Conservation (phyloP, 1,284 basidiomycete species). For the Uromyces viciae-fabae region DNA sequence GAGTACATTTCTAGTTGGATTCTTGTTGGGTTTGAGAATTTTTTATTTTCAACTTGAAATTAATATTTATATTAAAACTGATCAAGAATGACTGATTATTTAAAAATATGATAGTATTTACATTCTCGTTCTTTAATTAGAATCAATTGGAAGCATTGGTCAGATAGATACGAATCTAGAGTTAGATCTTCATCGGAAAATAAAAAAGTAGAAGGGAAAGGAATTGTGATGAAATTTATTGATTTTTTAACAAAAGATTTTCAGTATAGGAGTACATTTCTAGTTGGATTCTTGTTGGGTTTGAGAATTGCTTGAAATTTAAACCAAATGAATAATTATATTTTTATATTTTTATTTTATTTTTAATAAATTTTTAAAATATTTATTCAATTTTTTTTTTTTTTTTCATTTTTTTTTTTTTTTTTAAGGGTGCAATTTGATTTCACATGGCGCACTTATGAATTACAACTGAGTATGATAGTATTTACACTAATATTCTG, state of each 20-base stretch:
- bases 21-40: constrained; percentile 30
- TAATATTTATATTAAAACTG: not conserved
- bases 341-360: not conserved
- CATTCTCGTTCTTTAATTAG: constrained; percentile 19
- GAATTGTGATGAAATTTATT: constrained; percentile 17
- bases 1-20: constrained; percentile 25
- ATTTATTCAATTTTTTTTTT: not conserved
- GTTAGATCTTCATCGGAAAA: not conserved
- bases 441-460: too few relatives aligned
- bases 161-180: constrained; percentile 9
- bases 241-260: constrained; percentile 34
- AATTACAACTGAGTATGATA: too few relatives aligned
- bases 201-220: too few relatives aligned
- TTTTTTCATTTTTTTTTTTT: not conserved
- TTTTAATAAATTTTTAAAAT: not conserved
- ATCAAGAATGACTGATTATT: not conserved
- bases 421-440: too few relatives aligned
- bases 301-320: constrained; percentile 26
- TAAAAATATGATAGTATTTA: constrained; percentile 21
- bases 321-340: not conserved
- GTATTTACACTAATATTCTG: too few relatives aligned
- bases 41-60: too few relatives aligned
- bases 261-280: constrained; percentile 30
- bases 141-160: constrained; percentile 27
- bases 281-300: constrained; percentile 26